Evolutionary conservation across 106 monocot species (phyloP).

Genomic region (Dioscorea zingiberensis): DNA sequence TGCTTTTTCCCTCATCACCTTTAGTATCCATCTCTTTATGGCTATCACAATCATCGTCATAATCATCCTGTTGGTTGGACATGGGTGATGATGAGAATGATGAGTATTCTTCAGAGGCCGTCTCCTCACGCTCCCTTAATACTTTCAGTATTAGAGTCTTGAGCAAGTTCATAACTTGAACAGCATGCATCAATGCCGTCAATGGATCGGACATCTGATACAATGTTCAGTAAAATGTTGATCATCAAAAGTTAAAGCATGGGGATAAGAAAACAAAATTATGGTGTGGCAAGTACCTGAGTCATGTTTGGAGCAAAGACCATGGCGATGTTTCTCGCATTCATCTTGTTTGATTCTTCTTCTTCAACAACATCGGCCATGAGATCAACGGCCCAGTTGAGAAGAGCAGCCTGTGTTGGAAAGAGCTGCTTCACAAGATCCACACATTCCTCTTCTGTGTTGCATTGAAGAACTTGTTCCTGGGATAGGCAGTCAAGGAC

Average conservation of each 20-base stretch:
- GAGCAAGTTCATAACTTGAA: constrained; percentile 96
- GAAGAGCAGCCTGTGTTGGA: constrained; percentile 67
- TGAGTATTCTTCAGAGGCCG: constrained; percentile 22
- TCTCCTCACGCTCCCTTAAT: constrained; percentile 73
- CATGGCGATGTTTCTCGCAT: constrained; percentile 97
- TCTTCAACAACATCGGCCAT: constrained; percentile 97
- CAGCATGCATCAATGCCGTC: constrained; percentile 95
- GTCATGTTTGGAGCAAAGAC: constrained; percentile 98
- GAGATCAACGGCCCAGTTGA: constrained; percentile 88
- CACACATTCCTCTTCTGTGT: constrained; percentile 71
- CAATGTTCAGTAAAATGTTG: no score
- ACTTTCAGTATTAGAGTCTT: constrained; percentile 74
- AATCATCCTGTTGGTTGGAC: constrained; percentile 11
- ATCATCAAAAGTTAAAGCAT: no score
- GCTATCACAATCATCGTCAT: constrained; percentile 21
- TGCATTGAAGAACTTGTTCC: constrained; percentile 85
- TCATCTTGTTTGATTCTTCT: constrained; percentile 91
- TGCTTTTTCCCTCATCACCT: constrained; percentile 13
- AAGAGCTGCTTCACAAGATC: constrained; percentile 66
- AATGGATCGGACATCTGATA: constrained; percentile 96
- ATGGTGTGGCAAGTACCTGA: constrained; percentile 35
- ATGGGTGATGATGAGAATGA: constrained; percentile 43
- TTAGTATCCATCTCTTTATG: constrained; percentile 24
- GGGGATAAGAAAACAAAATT: no score
- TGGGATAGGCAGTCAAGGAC: constrained; percentile 85